Evolutionary conservation across 192 early-diverging fungal genomes (phyloP).

Genomic region (Chytriomyces sp.): DNA sequence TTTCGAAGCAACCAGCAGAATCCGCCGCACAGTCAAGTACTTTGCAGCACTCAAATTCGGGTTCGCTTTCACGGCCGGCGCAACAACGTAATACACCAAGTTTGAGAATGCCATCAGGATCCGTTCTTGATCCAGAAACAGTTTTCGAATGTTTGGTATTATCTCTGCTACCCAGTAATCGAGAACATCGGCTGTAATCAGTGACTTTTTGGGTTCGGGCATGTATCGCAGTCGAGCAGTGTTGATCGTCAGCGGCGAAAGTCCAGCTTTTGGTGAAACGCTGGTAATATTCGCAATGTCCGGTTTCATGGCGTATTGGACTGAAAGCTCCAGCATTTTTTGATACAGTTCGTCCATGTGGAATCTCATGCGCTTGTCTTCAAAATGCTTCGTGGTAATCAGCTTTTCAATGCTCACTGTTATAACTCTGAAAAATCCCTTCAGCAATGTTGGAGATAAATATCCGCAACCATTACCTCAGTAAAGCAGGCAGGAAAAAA

Average conservation of each 20-base stretch:
- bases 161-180: conserved; percentile 56
- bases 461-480: conserved; percentile 46
- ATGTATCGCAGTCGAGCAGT: not conserved
- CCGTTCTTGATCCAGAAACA: conserved; percentile 77
- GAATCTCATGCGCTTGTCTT: conserved; percentile 67
- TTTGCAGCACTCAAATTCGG: conserved; percentile 35
- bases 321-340: conserved; percentile 28
- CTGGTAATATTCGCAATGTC: too few relatives aligned
- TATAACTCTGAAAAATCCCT: conserved; percentile 53
- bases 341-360: conserved; percentile 44
- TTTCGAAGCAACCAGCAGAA: conserved; percentile 64
- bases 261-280: not conserved
- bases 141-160: conserved; percentile 70
- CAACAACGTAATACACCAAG: conserved; percentile 83
- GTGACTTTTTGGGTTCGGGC: not conserved
- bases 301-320: conserved; percentile 8
- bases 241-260: not conserved
- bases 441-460: conserved; percentile 1
- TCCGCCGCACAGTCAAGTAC: conserved; percentile 55
- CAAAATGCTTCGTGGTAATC: conserved; percentile 52
- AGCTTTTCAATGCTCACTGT: conserved; percentile 59
- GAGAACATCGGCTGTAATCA: conserved; percentile 39
- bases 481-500: conserved; percentile 64
- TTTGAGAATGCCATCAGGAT: conserved; percentile 68
- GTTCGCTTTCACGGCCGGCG: conserved; percentile 65